A percentile compares a stretch with the other conserved stretches of the same genome.
phyloP scores from a whole-genome alignment of 1,284 basidiomycete genomes.

The Heliocybe sulcata region DNA sequence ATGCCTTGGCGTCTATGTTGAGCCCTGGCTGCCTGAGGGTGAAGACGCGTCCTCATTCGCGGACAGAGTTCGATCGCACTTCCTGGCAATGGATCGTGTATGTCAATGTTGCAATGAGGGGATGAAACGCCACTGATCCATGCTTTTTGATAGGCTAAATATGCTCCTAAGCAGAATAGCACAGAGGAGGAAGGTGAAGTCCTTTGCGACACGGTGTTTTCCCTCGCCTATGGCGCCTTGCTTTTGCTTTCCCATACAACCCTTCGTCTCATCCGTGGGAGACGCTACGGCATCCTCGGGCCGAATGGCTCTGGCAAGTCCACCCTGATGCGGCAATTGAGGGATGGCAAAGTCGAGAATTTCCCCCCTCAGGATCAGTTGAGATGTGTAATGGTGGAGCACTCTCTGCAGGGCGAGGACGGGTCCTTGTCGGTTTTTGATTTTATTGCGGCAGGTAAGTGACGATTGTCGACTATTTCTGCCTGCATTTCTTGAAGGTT shows the following conservation, averaged over 20 bases:
- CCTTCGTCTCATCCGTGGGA: constrained; percentile 85
- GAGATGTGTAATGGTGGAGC: constrained; percentile 93
- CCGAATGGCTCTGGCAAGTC: constrained; percentile 94
- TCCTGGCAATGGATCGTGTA: constrained; percentile 71
- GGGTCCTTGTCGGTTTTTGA: constrained; percentile 76
- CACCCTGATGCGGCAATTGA: constrained; percentile 93
- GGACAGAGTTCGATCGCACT: constrained; percentile 64
- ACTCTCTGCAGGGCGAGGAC: constrained; percentile 92
- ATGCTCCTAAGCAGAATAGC: constrained; percentile 30
- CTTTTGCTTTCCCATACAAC: constrained; percentile 94
- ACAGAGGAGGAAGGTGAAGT: constrained; percentile 77
- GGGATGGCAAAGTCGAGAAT: constrained; percentile 93
- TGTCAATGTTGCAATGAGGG: constrained; percentile 5
- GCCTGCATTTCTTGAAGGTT: constrained; percentile 5
- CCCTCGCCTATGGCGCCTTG: constrained; percentile 93
- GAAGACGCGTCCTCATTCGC: constrained; percentile 45
- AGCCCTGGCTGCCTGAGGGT: constrained; percentile 51
- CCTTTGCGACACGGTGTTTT: constrained; percentile 91
- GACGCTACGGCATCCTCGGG: constrained; percentile 92
- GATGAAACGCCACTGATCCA: constrained; percentile 4
- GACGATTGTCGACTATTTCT: constrained; percentile 6
- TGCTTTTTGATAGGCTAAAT: constrained; percentile 38
- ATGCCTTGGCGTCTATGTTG: constrained; percentile 66
- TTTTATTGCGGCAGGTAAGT: constrained; percentile 78
- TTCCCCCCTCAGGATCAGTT: constrained; percentile 89